phyloP scores from a whole-genome alignment of 2,329 filamentous ascomycete species.

The Trichophyton verrucosum region DNA sequence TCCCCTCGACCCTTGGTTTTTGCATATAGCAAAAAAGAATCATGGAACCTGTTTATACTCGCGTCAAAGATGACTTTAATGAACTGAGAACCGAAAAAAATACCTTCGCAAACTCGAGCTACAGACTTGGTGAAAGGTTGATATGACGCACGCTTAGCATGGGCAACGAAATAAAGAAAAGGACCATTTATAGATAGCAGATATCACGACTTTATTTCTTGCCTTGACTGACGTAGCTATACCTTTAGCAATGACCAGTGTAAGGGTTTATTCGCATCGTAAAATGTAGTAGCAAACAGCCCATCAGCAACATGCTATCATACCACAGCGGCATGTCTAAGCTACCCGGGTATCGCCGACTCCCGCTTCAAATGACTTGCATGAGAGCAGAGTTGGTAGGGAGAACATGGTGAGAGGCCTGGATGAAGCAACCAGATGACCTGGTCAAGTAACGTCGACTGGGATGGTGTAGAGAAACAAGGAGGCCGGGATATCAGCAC shows the following conservation, averaged over 20 bases:
- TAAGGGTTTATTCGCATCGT: too few relatives aligned
- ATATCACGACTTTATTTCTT: neutral
- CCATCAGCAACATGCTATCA: too few relatives aligned
- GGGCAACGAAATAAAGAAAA: neutral
- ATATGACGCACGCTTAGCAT: neutral
- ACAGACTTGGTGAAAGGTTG: neutral
- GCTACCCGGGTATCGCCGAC: too few relatives aligned
- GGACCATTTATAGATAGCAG: neutral
- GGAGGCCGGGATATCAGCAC: too few relatives aligned
- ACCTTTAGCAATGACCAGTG: neutral
- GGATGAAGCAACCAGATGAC: too few relatives aligned
- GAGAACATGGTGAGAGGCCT: too few relatives aligned
- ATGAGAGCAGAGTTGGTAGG: too few relatives aligned
- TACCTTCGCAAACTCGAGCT: neutral
- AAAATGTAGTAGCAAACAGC: too few relatives aligned
- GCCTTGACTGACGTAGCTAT: neutral
- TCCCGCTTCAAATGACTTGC: too few relatives aligned
- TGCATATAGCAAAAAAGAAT: neutral
- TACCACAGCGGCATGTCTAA: too few relatives aligned
- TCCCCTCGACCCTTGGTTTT: neutral
- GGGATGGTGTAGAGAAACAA: too few relatives aligned
- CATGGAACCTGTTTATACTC: neutral
- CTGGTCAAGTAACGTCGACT: too few relatives aligned
- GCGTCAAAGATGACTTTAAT: slow-evolving; percentile 1
- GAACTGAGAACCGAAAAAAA: neutral